These are phyloP conservation scores for Sporothrix pallida DNA, from an alignment of 2,329 filamentous ascomycete genomes.

Conservation along the genomic window DNA sequence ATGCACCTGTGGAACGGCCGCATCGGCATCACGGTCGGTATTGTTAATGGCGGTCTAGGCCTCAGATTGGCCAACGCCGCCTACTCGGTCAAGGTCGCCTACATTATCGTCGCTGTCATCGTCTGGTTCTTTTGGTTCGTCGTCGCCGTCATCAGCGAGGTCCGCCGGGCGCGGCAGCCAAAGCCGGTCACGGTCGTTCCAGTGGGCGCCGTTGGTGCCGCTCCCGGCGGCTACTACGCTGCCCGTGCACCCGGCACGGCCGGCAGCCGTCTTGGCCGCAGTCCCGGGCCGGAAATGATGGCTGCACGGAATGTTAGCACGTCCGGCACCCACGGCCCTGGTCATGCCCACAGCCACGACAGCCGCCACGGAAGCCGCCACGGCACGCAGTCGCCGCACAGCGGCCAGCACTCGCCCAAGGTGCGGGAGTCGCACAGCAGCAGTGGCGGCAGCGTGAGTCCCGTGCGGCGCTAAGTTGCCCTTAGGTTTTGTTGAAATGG, in stretches of 20 bases:
- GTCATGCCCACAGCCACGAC: too few species aligned
- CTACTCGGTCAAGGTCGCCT: constrained; percentile 44
- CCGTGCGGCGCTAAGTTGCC: background rate
- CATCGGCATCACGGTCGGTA: constrained; percentile 48
- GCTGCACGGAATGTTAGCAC: background rate
- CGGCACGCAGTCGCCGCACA: background rate
- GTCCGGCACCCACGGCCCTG: background rate
- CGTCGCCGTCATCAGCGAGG: constrained; percentile 44
- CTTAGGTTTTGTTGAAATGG: too few species aligned
- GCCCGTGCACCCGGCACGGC: background rate
- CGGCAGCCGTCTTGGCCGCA: background rate
- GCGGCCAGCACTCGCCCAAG: constrained; percentile 26
- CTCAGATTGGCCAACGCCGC: constrained; percentile 47
- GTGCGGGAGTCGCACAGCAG: constrained; percentile 27
- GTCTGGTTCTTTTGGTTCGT: constrained; percentile 49
- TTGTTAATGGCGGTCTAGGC: constrained; percentile 54
- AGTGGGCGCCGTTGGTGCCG: background rate
- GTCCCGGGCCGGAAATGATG: constrained; percentile 27
- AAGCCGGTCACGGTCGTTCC: background rate
- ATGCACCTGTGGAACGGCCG: constrained; percentile 54
- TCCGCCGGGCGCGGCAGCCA: constrained; percentile 36
- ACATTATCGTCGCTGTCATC: constrained; percentile 49
- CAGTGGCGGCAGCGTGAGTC: constrained; percentile 16
- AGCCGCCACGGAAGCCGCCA: background rate
- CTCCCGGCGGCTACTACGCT: background rate